phyloP scores from a whole-genome alignment of 2,329 filamentous ascomycete genomes.

The Colletotrichum sojae region DNA sequence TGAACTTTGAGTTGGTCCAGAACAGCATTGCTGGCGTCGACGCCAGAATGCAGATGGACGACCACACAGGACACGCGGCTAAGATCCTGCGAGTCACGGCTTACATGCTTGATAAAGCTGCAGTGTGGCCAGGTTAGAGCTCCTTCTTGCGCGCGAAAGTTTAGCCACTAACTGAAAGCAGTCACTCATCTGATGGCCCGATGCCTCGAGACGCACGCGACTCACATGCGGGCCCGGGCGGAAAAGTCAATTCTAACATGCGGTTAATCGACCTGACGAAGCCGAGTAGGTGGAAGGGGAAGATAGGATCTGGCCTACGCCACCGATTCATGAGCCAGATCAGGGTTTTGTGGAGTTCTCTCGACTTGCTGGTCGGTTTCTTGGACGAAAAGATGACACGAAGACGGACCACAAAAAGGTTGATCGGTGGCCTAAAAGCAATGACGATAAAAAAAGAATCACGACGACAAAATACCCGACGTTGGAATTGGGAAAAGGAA shows the following conservation, averaged over 20 bases:
- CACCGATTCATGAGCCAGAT: not conserved
- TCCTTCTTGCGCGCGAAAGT: not conserved
- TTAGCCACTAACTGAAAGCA: constrained; percentile 41
- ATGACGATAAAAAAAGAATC: constrained; percentile 1
- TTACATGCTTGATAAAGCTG: constrained; percentile 88
- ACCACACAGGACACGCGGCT: constrained; percentile 82
- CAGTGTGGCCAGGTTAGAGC: constrained; percentile 89
- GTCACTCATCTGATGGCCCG: constrained; percentile 69
- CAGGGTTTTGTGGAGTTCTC: not conserved
- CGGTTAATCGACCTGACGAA: constrained; percentile 47
- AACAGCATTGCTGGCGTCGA: constrained; percentile 68
- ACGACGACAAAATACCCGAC: constrained; percentile 30
- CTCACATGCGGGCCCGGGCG: constrained; percentile 64
- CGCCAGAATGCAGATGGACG: constrained; percentile 68
- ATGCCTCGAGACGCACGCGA: constrained; percentile 69
- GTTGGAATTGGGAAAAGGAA: constrained; percentile 5
- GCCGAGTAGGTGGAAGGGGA: not conserved
- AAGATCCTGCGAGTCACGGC: constrained; percentile 89
- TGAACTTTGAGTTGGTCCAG: constrained; percentile 69
- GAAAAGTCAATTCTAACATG: constrained; percentile 64
- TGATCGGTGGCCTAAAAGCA: not conserved
- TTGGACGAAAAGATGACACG: not conserved
- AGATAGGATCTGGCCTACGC: not conserved
- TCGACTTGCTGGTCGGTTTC: not conserved
- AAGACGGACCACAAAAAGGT: not conserved